These are phyloP conservation scores for Gossypium thurberi DNA, from an alignment of 345 rosid species.

Conservation along the genomic window DNA sequence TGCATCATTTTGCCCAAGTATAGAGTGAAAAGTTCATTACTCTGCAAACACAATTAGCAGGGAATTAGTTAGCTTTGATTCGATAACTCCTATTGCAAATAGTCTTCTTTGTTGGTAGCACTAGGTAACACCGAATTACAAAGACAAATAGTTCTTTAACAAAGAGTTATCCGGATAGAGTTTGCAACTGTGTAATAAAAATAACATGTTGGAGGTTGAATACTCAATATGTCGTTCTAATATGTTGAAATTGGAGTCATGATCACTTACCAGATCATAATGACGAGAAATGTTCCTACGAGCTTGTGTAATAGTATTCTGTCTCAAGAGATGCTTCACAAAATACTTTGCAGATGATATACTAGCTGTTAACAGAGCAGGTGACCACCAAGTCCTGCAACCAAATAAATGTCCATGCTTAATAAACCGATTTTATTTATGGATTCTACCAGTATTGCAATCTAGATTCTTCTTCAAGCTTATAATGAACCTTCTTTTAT, in stretches of 20 bases:
- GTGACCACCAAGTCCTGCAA: conserved; percentile 92
- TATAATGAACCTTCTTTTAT: conserved; percentile 48
- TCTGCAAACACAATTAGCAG: conserved; percentile 29
- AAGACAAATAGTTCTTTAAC: background rate
- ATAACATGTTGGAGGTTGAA: background rate
- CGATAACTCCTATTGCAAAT: background rate
- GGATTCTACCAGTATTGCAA: background rate
- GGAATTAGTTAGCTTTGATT: background rate
- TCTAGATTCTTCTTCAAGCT: background rate
- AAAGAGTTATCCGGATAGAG: background rate
- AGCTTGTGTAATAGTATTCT: conserved; percentile 77
- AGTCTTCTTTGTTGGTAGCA: background rate
- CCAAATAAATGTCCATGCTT: background rate
- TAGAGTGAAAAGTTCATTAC: conserved; percentile 65
- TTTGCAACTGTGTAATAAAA: background rate
- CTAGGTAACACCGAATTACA: background rate
- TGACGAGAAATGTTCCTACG: conserved; percentile 32
- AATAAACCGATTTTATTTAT: background rate
- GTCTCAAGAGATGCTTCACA: conserved; percentile 60
- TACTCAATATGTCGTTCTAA: background rate
- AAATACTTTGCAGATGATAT: conserved; percentile 21
- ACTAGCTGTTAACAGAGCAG: conserved; percentile 58
- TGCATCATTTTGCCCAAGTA: conserved; percentile 83
- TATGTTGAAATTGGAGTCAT: background rate
- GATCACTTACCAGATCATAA: conserved; percentile 68